Conservation (phyloP, 768 basidiomycete species). For the Paxillus rubicundulus region DNA sequence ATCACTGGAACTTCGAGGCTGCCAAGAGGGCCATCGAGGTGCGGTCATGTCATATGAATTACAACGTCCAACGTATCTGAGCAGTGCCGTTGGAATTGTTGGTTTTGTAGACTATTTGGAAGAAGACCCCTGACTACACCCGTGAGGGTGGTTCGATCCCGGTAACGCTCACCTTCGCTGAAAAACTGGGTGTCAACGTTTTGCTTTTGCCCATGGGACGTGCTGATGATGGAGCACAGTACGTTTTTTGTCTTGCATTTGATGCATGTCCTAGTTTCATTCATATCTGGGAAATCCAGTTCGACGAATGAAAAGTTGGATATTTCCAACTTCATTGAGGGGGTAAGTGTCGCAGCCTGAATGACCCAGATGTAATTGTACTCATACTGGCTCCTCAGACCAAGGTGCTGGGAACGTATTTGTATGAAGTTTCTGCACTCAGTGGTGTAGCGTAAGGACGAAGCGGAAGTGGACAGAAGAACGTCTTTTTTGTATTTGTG, state of each 20-base stretch:
- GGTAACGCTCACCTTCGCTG: constrained; percentile 91
- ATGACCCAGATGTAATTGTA: not conserved
- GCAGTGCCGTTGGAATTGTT: not conserved
- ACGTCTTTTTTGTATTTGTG: not conserved
- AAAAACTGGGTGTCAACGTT: constrained; percentile 82
- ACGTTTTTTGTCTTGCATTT: constrained; percentile 29
- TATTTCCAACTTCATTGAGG: constrained; percentile 82
- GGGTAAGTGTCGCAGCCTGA: constrained; percentile 45
- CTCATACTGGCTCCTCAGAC: constrained; percentile 18
- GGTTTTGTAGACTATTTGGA: constrained; percentile 47
- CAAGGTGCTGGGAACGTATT: constrained; percentile 33
- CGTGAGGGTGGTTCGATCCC: constrained; percentile 95
- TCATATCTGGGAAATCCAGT: constrained; percentile 35
- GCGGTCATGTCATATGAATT: not conserved
- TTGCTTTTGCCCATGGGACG: constrained; percentile 90
- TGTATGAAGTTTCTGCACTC: constrained; percentile 31
- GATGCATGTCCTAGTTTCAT: not conserved
- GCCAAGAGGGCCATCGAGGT: constrained; percentile 85
- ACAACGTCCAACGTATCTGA: not conserved
- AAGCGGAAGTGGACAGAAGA: not conserved
- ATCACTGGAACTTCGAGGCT: constrained; percentile 93
- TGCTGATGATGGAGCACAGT: constrained; percentile 94
- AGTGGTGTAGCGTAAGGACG: constrained; percentile 4
- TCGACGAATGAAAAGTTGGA: constrained; percentile 97
- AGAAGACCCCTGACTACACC: constrained; percentile 74